A percentile compares a stretch with the other conserved stretches of the same genome.
phyloP scores from a whole-genome alignment of 805 yeast species.

The Sugiyamaella qingdaonensis region DNA sequence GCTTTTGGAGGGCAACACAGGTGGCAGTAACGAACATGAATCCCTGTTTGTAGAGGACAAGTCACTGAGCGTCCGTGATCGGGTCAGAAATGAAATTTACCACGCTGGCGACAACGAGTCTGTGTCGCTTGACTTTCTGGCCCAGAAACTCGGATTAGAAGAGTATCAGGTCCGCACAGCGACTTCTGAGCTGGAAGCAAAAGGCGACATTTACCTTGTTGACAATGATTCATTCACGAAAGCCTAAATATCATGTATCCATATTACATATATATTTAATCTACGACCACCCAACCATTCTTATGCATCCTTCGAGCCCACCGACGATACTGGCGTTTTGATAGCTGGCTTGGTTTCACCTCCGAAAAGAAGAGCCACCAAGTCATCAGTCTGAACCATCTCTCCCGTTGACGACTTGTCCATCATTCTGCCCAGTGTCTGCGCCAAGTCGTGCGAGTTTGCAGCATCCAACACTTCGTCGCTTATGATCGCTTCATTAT shows the following conservation, averaged over 20 bases:
- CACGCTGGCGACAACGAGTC: not conserved
- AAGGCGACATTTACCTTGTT: not conserved
- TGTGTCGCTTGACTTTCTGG: not conserved
- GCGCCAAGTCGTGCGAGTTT: conserved; percentile 53
- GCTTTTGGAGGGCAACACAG: not conserved
- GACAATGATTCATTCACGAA: not conserved
- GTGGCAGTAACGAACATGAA: conserved; percentile 2
- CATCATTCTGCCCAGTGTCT: conserved; percentile 47
- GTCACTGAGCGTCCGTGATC: not conserved
- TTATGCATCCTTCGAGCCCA: not conserved
- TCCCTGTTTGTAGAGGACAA: conserved; percentile 9
- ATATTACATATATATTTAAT: not conserved
- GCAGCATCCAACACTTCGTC: conserved; percentile 35
- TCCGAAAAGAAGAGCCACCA: conserved; percentile 59
- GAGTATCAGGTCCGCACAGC: not conserved
- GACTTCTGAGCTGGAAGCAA: not conserved
- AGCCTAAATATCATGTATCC: not conserved
- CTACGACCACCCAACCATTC: not conserved
- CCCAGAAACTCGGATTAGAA: not conserved
- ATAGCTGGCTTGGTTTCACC: not conserved
- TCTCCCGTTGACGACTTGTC: conserved; percentile 54
- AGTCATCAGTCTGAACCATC: conserved; percentile 50
- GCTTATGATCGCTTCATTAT: conserved; percentile 28
- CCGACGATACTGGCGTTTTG: not conserved
- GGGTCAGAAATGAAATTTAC: conserved; percentile 1